These are phyloP conservation scores for Citrus maxima DNA, from an alignment of 345 rosid species.

Conservation along the genomic window DNA sequence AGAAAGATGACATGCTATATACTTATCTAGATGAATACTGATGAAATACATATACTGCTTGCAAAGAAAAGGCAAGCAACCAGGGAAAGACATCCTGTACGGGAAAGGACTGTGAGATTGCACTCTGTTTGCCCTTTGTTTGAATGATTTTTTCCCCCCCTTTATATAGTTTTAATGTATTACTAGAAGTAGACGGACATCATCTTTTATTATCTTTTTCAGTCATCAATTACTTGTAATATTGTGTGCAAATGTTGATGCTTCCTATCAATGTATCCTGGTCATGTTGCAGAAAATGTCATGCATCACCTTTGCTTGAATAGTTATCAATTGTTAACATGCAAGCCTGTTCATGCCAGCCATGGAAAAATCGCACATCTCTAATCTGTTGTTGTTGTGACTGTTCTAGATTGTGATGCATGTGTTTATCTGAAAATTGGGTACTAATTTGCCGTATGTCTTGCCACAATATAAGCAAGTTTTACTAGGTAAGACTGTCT, in stretches of 20 bases:
- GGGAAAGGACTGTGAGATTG: neutral
- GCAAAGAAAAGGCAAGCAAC: neutral
- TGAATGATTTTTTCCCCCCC: neutral
- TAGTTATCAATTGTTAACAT: too few relatives aligned
- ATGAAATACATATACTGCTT: constrained; percentile 14
- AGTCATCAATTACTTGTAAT: neutral
- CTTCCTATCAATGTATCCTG: neutral
- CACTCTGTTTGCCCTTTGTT: neutral
- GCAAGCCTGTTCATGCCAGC: too few relatives aligned
- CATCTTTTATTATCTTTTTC: neutral
- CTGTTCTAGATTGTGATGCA: too few relatives aligned
- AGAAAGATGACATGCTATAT: constrained; percentile 82
- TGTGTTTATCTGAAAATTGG: too few relatives aligned
- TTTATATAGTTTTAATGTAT: neutral
- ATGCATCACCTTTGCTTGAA: too few relatives aligned
- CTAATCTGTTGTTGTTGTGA: too few relatives aligned
- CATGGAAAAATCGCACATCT: too few relatives aligned
- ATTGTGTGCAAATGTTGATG: neutral
- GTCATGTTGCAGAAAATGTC: too few relatives aligned
- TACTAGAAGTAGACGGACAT: neutral
- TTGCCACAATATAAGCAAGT: too few relatives aligned
- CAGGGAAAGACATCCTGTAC: neutral
- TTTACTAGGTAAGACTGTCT: too few relatives aligned
- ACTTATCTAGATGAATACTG: constrained; percentile 85
- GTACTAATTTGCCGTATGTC: too few relatives aligned